Conservation (phyloP, 2,329 filamentous ascomycete genomes). For the Stachybotrys chlorohalonatus region DNA sequence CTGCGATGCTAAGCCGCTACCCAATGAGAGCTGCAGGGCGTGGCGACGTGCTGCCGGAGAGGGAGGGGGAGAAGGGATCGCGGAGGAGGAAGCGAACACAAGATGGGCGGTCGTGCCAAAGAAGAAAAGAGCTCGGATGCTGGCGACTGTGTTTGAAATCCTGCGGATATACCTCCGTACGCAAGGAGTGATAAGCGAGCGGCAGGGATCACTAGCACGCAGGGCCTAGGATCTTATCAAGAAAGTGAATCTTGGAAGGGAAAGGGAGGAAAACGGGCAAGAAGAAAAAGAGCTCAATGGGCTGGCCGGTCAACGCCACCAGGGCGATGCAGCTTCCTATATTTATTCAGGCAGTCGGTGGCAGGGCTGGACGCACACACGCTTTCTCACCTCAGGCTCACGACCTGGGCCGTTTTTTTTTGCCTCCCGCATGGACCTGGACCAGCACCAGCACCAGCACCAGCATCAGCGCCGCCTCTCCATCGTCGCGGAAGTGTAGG, state of each 20-base stretch:
- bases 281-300: neutral
- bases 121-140: no score
- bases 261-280: neutral
- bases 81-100: neutral
- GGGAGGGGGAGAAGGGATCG: neutral
- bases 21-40: neutral
- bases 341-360: neutral
- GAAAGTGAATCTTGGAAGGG: neutral
- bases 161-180: neutral
- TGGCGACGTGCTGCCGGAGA: neutral
- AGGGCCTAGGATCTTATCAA: neutral
- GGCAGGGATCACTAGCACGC: neutral
- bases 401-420: no score
- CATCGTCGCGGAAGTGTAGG: no score
- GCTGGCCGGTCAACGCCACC: neutral
- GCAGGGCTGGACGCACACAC: neutral
- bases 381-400: no score
- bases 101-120: neutral
- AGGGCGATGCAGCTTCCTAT: neutral
- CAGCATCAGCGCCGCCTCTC: neutral
- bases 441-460: neutral
- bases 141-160: neutral
- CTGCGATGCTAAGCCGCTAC: no score
- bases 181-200: neutral
- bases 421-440: neutral